Evolutionary conservation across 1,284 basidiomycete species (phyloP), one percentile per base, ranked within the genome.

Genomic region (Athelia sp.): DNA sequence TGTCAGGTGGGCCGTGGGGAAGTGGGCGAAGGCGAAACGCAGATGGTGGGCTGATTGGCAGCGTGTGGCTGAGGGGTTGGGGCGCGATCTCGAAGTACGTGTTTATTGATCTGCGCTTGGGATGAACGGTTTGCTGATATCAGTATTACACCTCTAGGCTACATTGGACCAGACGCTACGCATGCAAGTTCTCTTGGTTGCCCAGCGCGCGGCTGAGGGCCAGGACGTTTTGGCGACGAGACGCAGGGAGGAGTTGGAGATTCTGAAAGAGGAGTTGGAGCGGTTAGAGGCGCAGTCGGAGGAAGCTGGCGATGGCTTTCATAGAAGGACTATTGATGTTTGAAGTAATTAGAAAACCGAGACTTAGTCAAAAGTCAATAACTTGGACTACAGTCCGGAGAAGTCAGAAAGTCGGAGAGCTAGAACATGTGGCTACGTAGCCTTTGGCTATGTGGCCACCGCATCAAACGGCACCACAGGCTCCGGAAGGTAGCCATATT

Each of bases 41-140:
- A 69, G 66, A 45, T 94, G 90, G 84, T 81, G 81, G 81, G 74
- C 74, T 47, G 87, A 92, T 63, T 90, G 84, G 75, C 62, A 64
- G 26, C 72, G 92, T 40, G 76, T 92, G 3, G 79, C 79, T 3
- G 73, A 80, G 46, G 87, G 90, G 9, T 67, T 91, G 46, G 77
- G 80, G 54, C 75, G 86, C 45, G 91, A 94, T 69, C 64, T 93
- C 15, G 72, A 77, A 69, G 89, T 87, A 58, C 18, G 43, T 44
- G n/a, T 17, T 29, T 29, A n/a, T 40, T 40, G 36, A 21, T 21
- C 19, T 21, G 19, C 19, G 36, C 11, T 11, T 34, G 32, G n/a
- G n/a, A 11, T 40, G 36, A 17, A 8, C 36, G 6, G 6, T 40
- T 40, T 40, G n/a, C n/a, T n/a, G n/a, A n/a, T n/a, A n/a, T n/a